Conservation (phyloP, 2,329 filamentous ascomycete genomes). For the Fusarium secorum region DNA sequence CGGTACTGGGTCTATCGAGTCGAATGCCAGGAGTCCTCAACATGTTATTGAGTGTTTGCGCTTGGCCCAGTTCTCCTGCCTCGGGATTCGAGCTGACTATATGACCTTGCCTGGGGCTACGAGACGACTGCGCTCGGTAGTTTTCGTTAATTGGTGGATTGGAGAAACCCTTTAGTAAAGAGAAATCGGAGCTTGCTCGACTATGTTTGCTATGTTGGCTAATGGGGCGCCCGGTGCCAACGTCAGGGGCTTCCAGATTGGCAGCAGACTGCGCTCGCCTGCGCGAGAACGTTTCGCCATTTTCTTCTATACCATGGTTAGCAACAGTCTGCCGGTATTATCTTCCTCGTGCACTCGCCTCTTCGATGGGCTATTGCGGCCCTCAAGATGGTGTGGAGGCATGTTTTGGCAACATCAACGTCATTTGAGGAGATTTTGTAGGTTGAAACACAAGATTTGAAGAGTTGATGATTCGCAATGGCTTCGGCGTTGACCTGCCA, state of each 20-base stretch:
- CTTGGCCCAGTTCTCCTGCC: constrained; percentile 27
- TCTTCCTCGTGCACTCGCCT: constrained; percentile 58
- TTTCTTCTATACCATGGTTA: constrained; percentile 46
- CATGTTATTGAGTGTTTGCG: constrained; percentile 58
- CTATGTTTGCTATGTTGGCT: constrained; percentile 72
- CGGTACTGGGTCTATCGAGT: constrained; percentile 56
- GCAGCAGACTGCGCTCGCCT: constrained; percentile 68
- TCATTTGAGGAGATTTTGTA: constrained; percentile 76
- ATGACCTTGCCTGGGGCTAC: constrained; percentile 45
- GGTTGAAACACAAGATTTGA: constrained; percentile 73
- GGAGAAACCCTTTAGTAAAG: constrained; percentile 63
- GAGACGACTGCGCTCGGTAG: constrained; percentile 44
- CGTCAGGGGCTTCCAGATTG: constrained; percentile 66
- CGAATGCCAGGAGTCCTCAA: constrained; percentile 62
- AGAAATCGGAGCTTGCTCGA: constrained; percentile 75
- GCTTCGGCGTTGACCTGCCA: constrained; percentile 75
- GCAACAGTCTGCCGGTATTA: neutral
- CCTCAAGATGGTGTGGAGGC: constrained; percentile 77
- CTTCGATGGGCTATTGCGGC: constrained; percentile 72
- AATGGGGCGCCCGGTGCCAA: constrained; percentile 58
- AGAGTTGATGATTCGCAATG: constrained; percentile 68
- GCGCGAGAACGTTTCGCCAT: constrained; percentile 55
- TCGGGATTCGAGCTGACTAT: constrained; percentile 25
- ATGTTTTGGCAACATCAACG: constrained; percentile 76
- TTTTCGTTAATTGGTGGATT: constrained; percentile 55